phyloP scores from a whole-genome alignment of 371 early-diverging fungal genomes.

The Lichtheimia ramosa region DNA sequence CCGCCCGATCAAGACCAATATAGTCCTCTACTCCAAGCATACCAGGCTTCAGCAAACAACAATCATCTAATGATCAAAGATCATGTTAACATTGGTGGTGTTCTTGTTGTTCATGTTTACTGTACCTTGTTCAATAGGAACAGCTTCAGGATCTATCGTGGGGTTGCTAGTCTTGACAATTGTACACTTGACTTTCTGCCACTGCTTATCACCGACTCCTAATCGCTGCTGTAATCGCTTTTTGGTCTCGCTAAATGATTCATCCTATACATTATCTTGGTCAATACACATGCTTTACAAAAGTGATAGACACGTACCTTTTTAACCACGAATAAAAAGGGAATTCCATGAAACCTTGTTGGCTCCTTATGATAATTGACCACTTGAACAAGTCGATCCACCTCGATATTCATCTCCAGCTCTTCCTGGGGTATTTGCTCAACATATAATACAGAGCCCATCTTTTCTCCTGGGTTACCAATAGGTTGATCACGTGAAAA shows the following conservation, averaged over 20 bases:
- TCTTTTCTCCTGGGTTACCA: slow-evolving; percentile 30
- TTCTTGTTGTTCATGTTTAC: neutral
- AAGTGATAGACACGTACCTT: slow-evolving; percentile 26
- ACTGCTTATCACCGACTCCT: slow-evolving; percentile 86
- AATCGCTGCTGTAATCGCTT: slow-evolving; percentile 68
- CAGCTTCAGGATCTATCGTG: slow-evolving; percentile 26
- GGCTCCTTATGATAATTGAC: slow-evolving; percentile 78
- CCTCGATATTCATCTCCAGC: slow-evolving; percentile 35
- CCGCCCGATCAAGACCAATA: slow-evolving; percentile 80
- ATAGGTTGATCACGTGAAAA: slow-evolving; percentile 44
- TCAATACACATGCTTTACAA: slow-evolving; percentile 1
- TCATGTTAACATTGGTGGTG: neutral
- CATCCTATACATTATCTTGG: slow-evolving; percentile 37
- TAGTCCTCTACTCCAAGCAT: slow-evolving; percentile 54
- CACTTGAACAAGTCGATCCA: slow-evolving; percentile 59
- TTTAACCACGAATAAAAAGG: slow-evolving; percentile 76
- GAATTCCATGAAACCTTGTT: slow-evolving; percentile 72
- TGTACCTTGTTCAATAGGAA: slow-evolving; percentile 46
- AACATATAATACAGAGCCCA: slow-evolving; percentile 29
- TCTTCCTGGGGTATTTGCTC: slow-evolving; percentile 69
- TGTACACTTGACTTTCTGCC: slow-evolving; percentile 73
- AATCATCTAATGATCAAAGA: slow-evolving; percentile 41
- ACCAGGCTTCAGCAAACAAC: slow-evolving; percentile 46
- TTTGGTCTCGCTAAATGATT: slow-evolving; percentile 70
- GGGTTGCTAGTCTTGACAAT: slow-evolving; percentile 24